These are phyloP conservation scores for Pythium plurisporium DNA, from an alignment of 352 stramenopile species.

Conservation along the genomic window DNA sequence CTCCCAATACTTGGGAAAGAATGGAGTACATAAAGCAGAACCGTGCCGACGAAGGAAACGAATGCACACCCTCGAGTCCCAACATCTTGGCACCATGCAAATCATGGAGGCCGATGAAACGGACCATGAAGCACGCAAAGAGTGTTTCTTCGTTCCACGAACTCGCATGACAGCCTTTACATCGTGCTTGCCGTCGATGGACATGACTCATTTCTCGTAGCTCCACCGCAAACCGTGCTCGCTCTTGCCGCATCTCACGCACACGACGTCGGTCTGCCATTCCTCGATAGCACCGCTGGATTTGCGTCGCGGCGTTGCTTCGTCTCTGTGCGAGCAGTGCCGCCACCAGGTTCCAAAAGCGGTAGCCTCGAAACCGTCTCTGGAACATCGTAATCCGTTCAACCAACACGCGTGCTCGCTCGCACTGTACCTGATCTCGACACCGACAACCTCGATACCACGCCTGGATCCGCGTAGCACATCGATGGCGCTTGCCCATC, in stretches of 20 bases:
- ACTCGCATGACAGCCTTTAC: slow-evolving; percentile 11
- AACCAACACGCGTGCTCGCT: slow-evolving; percentile 11
- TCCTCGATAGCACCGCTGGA: slow-evolving; percentile 23
- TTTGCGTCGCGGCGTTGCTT: slow-evolving; percentile 16
- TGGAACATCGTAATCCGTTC: slow-evolving; percentile 17
- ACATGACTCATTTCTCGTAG: slow-evolving; percentile 3
- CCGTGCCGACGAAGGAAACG: slow-evolving; percentile 15
- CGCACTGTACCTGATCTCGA: slow-evolving; percentile 11
- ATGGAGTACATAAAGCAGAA: slow-evolving; percentile 25
- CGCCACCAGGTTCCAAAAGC: slow-evolving; percentile 27
- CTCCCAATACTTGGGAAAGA: slow-evolving; percentile 21
- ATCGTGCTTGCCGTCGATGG: slow-evolving; percentile 16
- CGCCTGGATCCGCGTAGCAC: slow-evolving; percentile 24
- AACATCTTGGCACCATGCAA: slow-evolving; percentile 19
- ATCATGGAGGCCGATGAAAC: slow-evolving; percentile 27
- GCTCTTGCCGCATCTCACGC: slow-evolving; percentile 6
- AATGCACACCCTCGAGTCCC: slow-evolving; percentile 11
- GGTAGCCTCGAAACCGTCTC: slow-evolving; percentile 21
- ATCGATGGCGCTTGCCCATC: slow-evolving; percentile 17
- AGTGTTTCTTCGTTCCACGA: slow-evolving; percentile 14
- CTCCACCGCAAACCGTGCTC: slow-evolving; percentile 13
- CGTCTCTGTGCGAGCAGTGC: slow-evolving; percentile 10
- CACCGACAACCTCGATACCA: slow-evolving; percentile 18
- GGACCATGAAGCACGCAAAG: slow-evolving; percentile 25
- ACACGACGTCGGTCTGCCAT: slow-evolving; percentile 8